Evolutionary conservation across 495 filamentous ascomycete species (phyloP), one percentile per base, ranked within the genome.

Genomic region (Parachaetomium inaequale): DNA sequence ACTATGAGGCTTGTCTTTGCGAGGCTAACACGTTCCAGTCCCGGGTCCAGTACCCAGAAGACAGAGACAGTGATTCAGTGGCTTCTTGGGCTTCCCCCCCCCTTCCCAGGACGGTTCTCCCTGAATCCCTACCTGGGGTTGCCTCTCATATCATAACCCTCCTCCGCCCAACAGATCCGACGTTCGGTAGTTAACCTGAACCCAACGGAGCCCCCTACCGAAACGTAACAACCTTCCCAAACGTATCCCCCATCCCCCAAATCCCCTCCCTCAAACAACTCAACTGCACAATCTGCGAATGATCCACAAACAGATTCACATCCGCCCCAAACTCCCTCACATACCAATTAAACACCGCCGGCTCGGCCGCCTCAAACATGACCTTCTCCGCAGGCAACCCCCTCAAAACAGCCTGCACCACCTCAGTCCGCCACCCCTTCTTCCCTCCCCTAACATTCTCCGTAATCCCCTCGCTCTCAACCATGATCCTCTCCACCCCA

Each of bases 311-410:
- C 17, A 85, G 59, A 61, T 86, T 84, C 29, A 85, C 82, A 62
- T 85, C 82, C 32, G 84, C 76, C 7, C 83, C 82, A 68, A 86
- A 85, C 68, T 85, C 81, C 31, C 81, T 21, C 31, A 62, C 65
- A 68, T 81, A 86, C 84, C 83, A 85, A 43, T 83, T 83, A 56
- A 81, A 85, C 5, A 85, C 82, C 46, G 52, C 72, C 2, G 82
- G 81, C 54, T 85, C 83, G 2, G 83, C 84, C 26, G 84, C 83
- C 67, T 87, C 83, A 68, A 85, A 85, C 83, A 87, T 86, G 51
- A 86, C 81, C 0, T 75, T 76, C 63, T 85, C 82, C 12, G 73
- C 58, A 1, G 81, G 82, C 23, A 87, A 62, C 57, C 81, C 80
- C 51, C 79, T 78, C 71, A 84, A 73, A 51, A 85, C 82, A 28